phyloP scores from a whole-genome alignment of 306 rosid genomes.

The Glycine soja region DNA sequence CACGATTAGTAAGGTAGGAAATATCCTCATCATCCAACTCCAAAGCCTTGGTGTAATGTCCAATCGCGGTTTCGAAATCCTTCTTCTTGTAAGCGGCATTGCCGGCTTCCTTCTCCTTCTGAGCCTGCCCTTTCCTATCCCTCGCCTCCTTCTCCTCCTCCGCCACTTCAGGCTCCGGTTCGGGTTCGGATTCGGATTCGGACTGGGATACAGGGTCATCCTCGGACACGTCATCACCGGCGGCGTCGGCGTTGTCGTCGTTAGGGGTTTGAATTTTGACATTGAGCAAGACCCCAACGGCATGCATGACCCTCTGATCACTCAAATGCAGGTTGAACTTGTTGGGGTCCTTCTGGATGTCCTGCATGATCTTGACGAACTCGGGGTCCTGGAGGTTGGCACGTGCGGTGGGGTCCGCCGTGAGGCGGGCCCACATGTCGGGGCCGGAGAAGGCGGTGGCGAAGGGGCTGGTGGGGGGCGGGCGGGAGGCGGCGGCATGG shows the following conservation, averaged over 20 bases:
- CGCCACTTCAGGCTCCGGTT: constrained; percentile 32
- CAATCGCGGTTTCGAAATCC: constrained; percentile 72
- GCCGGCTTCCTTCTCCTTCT: constrained; percentile 81
- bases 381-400: constrained; percentile 71
- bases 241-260: constrained; percentile 37
- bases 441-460: constrained; percentile 81
- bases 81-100: constrained; percentile 87
- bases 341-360: constrained; percentile 73
- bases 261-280: constrained; percentile 57
- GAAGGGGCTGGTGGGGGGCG: constrained; percentile 53
- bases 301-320: constrained; percentile 82
- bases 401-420: constrained; percentile 77
- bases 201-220: constrained; percentile 26
- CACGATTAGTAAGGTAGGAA: constrained; percentile 72
- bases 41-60: constrained; percentile 70
- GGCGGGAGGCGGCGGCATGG: constrained; percentile 60
- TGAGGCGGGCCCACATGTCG: constrained; percentile 85
- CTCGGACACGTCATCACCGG: constrained; percentile 24
- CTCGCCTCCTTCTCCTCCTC: constrained; percentile 50
- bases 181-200: background rate
- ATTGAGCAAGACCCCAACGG: constrained; percentile 82
- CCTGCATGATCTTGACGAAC: constrained; percentile 84
- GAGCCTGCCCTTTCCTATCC: constrained; percentile 55
- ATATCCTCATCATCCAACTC: constrained; percentile 80
- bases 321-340: constrained; percentile 64